Percentiles rank a stretch among this genome's conserved stretches.
These are phyloP conservation scores for Sonneratia alba DNA, from an alignment of 345 rosid species.

Conservation along the genomic window DNA sequence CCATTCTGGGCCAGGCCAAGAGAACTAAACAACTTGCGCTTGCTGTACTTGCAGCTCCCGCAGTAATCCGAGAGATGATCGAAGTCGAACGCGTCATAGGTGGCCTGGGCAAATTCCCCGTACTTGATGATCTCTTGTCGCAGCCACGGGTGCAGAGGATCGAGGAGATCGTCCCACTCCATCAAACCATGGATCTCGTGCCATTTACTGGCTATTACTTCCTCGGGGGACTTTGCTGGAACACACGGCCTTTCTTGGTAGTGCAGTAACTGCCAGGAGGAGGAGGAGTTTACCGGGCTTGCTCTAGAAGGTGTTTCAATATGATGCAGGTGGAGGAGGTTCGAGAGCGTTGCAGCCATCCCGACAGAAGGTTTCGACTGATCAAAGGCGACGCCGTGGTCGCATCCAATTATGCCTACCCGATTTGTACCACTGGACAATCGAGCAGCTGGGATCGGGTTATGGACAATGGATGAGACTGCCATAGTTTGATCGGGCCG, in stretches of 20 bases:
- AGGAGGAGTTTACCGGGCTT: not conserved
- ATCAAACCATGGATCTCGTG: slow-evolving; percentile 21
- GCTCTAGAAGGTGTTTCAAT: slow-evolving; percentile 11
- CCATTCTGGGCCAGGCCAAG: slow-evolving; percentile 22
- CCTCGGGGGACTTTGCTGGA: slow-evolving; percentile 20
- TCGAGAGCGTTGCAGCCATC: slow-evolving; percentile 9
- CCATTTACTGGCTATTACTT: slow-evolving; percentile 20
- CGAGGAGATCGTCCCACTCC: slow-evolving; percentile 28
- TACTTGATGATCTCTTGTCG: slow-evolving; percentile 36
- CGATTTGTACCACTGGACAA: not conserved
- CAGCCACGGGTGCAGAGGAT: slow-evolving; percentile 37
- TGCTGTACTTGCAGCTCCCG: slow-evolving; percentile 29
- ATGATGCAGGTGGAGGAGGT: slow-evolving; percentile 18
- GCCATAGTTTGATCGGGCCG: slow-evolving; percentile 11
- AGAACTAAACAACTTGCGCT: slow-evolving; percentile 17
- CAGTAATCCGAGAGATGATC: slow-evolving; percentile 33
- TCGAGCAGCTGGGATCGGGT: slow-evolving; percentile 5
- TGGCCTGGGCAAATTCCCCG: slow-evolving; percentile 34
- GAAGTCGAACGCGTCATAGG: slow-evolving; percentile 35
- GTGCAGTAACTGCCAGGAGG: not conserved
- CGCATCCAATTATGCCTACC: not conserved
- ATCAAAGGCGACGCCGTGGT: not conserved
- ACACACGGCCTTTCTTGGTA: slow-evolving; percentile 8
- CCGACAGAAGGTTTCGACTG: slow-evolving; percentile 8
- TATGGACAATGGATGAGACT: slow-evolving; percentile 9